phyloP scores from a whole-genome alignment of 768 basidiomycete species.

The Termitomyces sp. region DNA sequence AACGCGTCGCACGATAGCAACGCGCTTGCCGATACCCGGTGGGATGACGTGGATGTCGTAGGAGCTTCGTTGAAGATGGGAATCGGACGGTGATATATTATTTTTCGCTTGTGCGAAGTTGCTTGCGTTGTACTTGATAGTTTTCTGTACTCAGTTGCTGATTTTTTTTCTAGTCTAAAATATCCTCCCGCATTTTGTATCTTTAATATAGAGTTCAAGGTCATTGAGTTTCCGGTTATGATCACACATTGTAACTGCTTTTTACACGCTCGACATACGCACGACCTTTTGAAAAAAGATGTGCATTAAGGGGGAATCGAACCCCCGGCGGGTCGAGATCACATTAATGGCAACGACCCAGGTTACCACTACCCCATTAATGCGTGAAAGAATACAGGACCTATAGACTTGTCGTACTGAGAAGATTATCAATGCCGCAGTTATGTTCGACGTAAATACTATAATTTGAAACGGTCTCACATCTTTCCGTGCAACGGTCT shows the following conservation, averaged over 20 bases:
- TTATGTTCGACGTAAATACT: too few species aligned
- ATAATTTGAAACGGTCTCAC: too few species aligned
- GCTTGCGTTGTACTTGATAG: conserved; percentile 3
- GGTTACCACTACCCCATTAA: background rate
- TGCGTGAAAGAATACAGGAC: background rate
- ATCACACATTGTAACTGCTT: too few species aligned
- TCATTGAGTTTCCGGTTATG: too few species aligned
- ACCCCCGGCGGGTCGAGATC: conserved; percentile 77
- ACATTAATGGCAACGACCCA: background rate
- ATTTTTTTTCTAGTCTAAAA: background rate
- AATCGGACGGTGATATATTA: conserved; percentile 43
- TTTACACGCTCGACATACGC: too few species aligned
- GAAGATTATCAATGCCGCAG: too few species aligned
- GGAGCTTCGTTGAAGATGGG: conserved; percentile 91
- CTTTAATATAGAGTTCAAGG: background rate
- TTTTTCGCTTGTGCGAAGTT: background rate
- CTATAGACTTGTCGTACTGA: too few species aligned
- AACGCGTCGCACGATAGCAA: conserved; percentile 35
- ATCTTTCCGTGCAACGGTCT: too few species aligned
- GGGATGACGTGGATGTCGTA: conserved; percentile 86
- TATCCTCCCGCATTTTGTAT: too few species aligned
- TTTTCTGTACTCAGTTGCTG: conserved; percentile 6
- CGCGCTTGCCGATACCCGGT: conserved; percentile 46
- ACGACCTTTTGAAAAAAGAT: conserved; percentile 13
- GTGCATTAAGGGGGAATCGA: conserved; percentile 87